These are phyloP conservation scores for Capsella rubella DNA, from an alignment of 441 rosid species.

Conservation along the genomic window DNA sequence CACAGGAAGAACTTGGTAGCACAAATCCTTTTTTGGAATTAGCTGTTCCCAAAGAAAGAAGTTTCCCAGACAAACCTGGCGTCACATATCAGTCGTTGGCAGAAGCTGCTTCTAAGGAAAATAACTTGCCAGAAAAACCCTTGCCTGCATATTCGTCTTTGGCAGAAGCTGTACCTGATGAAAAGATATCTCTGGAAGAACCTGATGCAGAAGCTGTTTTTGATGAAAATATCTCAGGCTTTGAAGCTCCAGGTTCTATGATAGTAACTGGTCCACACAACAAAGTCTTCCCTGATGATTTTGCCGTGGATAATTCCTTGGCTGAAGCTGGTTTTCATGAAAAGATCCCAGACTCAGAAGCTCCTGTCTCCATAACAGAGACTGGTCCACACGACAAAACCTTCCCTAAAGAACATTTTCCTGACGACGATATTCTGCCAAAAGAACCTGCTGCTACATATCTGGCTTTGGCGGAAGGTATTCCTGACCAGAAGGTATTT, in stretches of 20 bases:
- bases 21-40: conserved; percentile 29
- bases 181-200: conserved; percentile 16
- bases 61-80: conserved; percentile 3
- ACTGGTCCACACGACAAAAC: conserved; percentile 29
- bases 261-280: conserved; percentile 22
- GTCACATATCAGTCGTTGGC: conserved; percentile 13
- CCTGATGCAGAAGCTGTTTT: conserved; percentile 16
- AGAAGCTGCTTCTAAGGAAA: conserved; percentile 15
- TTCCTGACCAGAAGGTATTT: conserved; percentile 46
- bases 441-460: conserved; percentile 41
- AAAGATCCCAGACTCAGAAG: conserved; percentile 12
- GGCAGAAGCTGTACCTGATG: conserved; percentile 31
- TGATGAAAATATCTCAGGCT: conserved; percentile 28
- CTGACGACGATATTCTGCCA: conserved; percentile 3
- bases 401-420: conserved; percentile 26
- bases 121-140: conserved; percentile 28
- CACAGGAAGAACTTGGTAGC: conserved; percentile 31
- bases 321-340: conserved; percentile 24
- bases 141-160: conserved; percentile 21
- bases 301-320: conserved; percentile 9
- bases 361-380: conserved; percentile 25
- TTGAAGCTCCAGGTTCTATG: conserved; percentile 27
- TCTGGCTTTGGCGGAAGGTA: conserved; percentile 44
- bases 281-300: conserved; percentile 27
- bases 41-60: conserved; percentile 16